Base-by-base conservation (phyloP, 164 flowering plant genomes). In the Stephania japonica region DNA sequence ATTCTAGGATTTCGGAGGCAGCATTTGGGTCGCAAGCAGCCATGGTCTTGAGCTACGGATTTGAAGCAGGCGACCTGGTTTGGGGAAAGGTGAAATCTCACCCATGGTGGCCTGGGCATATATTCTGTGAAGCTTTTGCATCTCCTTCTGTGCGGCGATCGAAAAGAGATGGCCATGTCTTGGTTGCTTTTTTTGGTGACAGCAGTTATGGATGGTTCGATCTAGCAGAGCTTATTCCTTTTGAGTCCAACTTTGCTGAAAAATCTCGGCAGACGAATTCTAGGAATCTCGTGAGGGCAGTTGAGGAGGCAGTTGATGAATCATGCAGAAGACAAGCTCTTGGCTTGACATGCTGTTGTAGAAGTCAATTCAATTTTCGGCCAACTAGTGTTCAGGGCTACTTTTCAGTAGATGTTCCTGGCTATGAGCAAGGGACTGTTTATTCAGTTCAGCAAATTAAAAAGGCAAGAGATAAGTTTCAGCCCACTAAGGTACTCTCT, bases 41-140 rank as follows among this genome's bases (percentile, higher is more conserved):
- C 6, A 65, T 12, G 56, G 74, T 68, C 2, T 19, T 32, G 65
- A 67, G 27, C 42, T 67, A 72, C 21, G 73, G 74, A 72, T 77
- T 79, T 27, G 76, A 82, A 63, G 68, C 73, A 8, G 84, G 84
- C 9, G 98, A 96, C 76, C 80, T 93, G 97, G 95, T 92, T 2
- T 93, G 99, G 99, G 98, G 94, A 6, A 96, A 93, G 80, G 99
- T 96, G 47, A 96, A 96, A 65, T 96, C 98, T 2, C 99, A 96
- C 59, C 99, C 99, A 0, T 96, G 99, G 99, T 96, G 99, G 99
- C 98, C 99, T 0, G 99, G 99, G 6, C 92, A 89, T 62, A 83
- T 96, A 6, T 92, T 79, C 44, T 84, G 79, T 70, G 99, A 91
- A 69, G 87, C 87, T 1, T 87, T 93, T 78, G 99, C 95, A 1